Percentiles rank a stretch among this genome's conserved stretches.
These are phyloP conservation scores for Penicillium atrosanguineum DNA, from an alignment of 495 filamentous ascomycete genomes.

Conservation along the genomic window DNA sequence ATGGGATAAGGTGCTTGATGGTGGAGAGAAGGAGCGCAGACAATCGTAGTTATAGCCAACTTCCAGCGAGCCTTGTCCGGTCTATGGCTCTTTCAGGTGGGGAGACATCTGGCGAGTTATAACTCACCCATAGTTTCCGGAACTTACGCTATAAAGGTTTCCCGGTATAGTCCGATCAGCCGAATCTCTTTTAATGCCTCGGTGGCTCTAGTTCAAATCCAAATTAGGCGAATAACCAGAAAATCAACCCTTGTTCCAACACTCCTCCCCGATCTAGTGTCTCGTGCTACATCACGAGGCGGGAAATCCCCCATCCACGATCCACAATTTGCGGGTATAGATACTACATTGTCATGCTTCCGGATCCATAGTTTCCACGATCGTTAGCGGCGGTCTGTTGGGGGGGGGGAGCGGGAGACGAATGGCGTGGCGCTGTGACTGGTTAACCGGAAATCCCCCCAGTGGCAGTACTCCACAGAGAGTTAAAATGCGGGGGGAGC, in stretches of 20 bases:
- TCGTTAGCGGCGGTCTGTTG: neutral
- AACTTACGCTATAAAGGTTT: neutral
- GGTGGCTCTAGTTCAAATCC: neutral
- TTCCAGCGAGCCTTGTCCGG: neutral
- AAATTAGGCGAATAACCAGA: constrained; percentile 2
- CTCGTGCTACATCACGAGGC: neutral
- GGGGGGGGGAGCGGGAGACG: neutral
- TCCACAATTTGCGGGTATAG: constrained; percentile 7
- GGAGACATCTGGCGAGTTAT: neutral
- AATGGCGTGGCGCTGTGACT: neutral
- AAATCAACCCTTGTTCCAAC: neutral
- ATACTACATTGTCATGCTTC: neutral
- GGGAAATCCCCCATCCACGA: constrained; percentile 5
- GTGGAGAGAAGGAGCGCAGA: neutral
- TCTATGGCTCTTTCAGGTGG: neutral
- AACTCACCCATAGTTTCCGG: neutral
- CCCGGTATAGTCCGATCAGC: neutral
- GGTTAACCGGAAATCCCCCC: constrained; percentile 11
- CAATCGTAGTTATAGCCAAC: neutral
- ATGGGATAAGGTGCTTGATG: neutral
- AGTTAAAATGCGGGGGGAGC: constrained; percentile 3
- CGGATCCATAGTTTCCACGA: neutral
- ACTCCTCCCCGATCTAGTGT: constrained; percentile 1
- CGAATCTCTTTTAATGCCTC: neutral
- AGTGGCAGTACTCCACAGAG: constrained; percentile 1